Evolutionary conservation across 1,139 yeast genomes (phyloP), one percentile per base, ranked within the genome.

Genomic region (Diutina siamensis): DNA sequence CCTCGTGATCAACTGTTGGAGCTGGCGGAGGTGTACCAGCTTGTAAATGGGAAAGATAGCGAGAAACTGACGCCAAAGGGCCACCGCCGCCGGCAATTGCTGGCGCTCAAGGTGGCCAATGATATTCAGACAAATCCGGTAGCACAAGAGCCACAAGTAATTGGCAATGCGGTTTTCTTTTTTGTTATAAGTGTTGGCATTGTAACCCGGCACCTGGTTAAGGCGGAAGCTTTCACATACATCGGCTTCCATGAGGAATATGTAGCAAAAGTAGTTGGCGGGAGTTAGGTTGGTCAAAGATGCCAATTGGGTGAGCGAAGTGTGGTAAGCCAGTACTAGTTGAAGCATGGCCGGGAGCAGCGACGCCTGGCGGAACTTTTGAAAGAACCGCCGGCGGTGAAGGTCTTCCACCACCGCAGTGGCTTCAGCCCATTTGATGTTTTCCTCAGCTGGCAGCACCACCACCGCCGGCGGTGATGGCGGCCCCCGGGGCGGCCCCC

Each of bases 181-280:
- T 1, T 12, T 18, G n/a, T 25, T 17, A n/a, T 15, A 18, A n/a
- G 42, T 38, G 46, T 63, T 63, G 12, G 62, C 49, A 48, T 63
- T 64, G 45, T 59, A 59, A 0, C 65, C 64, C 0, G 68, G 63
- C 41, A 59, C 59, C 53, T n/a, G 52, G 59, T 25, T 51, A 9
- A 48, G 25, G n/a, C n/a, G n/a, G 10, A 25, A 25, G 38, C 47
- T 46, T 10, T 49, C 48, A 18, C 40, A 50, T 42, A 54, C 54
- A 41, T 64, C 67, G 20, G 56, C 52, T 12, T 62, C 47, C 48
- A 64, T 49, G 10, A 61, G 53, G 46, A 62, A 59, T 8, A 60
- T 52, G 49, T 60, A 62, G 20, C 57, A 49, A 41, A 61, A 59
- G 17, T 54, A 45, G 27, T 50, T 51, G 40, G 50, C 52, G 3